Percentiles rank a stretch among this genome's conserved stretches.
These are phyloP conservation scores for Euphrasia confusa DNA, from an alignment of 257 asterid genomes.

Conservation along the genomic window DNA sequence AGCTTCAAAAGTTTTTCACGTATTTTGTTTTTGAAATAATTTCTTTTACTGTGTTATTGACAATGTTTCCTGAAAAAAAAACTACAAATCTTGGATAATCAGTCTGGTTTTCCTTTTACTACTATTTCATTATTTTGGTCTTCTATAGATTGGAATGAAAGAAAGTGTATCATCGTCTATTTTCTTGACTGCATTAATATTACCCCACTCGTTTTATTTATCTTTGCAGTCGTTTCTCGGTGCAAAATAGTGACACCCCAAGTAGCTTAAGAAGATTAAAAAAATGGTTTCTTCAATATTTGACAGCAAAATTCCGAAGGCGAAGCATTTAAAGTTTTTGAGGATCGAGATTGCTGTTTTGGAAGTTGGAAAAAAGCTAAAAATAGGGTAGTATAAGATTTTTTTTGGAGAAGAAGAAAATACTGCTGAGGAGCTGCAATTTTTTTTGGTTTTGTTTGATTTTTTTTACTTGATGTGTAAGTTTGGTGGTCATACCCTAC, in stretches of 20 bases:
- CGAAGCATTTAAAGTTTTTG: constrained; percentile 13
- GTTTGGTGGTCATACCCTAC: constrained; percentile 22
- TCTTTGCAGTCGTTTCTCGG: constrained; percentile 68
- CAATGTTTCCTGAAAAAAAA: too few relatives aligned
- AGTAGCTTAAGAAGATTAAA: constrained; percentile 24
- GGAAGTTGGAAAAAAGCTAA: constrained; percentile 16
- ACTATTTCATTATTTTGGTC: too few relatives aligned
- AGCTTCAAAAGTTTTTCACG: too few relatives aligned
- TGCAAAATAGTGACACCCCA: constrained; percentile 41
- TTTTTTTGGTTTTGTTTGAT: background rate
- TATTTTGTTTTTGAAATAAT: too few relatives aligned
- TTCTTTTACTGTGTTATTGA: too few relatives aligned
- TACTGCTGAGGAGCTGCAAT: constrained; percentile 30
- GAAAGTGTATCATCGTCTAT: too few relatives aligned
- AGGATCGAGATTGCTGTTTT: constrained; percentile 10
- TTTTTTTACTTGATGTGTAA: constrained; percentile 24
- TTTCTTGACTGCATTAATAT: background rate
- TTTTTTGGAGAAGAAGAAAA: constrained; percentile 10
- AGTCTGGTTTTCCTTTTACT: too few relatives aligned
- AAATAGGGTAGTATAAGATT: constrained; percentile 15
- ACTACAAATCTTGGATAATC: too few relatives aligned
- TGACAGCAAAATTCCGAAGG: constrained; percentile 1
- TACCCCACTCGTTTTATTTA: background rate
- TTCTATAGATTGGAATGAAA: too few relatives aligned
- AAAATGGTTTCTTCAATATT: constrained; percentile 3